These are phyloP conservation scores for Ceratocystis eucalypticola DNA, from an alignment of 2,329 filamentous ascomycete genomes.

Conservation along the genomic window DNA sequence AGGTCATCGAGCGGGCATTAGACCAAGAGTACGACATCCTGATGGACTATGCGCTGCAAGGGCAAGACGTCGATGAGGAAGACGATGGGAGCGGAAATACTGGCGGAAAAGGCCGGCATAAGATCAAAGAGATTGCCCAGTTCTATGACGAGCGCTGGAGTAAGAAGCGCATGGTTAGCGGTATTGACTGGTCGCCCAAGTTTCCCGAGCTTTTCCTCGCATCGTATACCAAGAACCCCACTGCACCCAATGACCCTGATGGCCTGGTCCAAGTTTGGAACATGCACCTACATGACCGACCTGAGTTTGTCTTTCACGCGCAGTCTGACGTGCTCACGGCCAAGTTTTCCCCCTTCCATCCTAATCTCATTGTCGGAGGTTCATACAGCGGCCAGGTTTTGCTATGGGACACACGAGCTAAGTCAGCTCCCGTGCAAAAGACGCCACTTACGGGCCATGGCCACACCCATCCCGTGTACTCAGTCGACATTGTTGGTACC, in stretches of 20 bases:
- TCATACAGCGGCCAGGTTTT: conserved; percentile 94
- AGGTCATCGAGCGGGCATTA: conserved; percentile 88
- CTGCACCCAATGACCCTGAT: conserved; percentile 84
- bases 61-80: conserved; percentile 62
- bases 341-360: conserved; percentile 97
- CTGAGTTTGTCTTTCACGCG: conserved; percentile 92
- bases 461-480: conserved; percentile 94
- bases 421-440: conserved; percentile 82
- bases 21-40: conserved; percentile 95
- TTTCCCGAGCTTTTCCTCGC: conserved; percentile 86
- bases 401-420: conserved; percentile 89
- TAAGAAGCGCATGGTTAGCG: conserved; percentile 93
- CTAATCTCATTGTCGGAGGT: conserved; percentile 87
- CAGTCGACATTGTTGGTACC: conserved; percentile 86
- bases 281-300: conserved; percentile 79
- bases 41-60: conserved; percentile 80
- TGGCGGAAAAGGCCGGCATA: conserved; percentile 55
- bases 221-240: conserved; percentile 93
- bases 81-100: conserved; percentile 63
- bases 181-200: conserved; percentile 89
- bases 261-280: conserved; percentile 97
- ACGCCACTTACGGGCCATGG: conserved; percentile 89
- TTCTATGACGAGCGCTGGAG: conserved; percentile 95
- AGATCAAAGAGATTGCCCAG: conserved; percentile 76
- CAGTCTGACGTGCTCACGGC: conserved; percentile 91